A percentile compares a stretch with the other conserved stretches of the same genome.
Conservation (phyloP, 2,329 filamentous ascomycete genomes). For the Cladosporium halotolerans region DNA sequence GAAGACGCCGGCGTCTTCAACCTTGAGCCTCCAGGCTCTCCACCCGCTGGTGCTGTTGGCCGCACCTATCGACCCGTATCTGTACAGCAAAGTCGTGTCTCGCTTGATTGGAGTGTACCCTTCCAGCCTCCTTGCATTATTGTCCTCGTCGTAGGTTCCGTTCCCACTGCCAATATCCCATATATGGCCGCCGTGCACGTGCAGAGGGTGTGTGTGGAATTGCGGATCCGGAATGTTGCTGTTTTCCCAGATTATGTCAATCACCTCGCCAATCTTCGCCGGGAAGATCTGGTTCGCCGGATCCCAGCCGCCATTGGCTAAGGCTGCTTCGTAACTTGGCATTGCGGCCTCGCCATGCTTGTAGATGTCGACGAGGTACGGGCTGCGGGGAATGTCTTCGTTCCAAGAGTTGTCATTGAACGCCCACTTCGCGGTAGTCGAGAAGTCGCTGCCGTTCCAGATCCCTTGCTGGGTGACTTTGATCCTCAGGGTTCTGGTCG, state of each 20-base stretch:
- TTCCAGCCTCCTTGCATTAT: slow-evolving; percentile 41
- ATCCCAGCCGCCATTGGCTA: slow-evolving; percentile 49
- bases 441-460: slow-evolving; percentile 14
- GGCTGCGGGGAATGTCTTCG: slow-evolving; percentile 24
- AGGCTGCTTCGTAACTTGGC: slow-evolving; percentile 48
- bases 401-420: slow-evolving; percentile 21
- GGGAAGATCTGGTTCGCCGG: slow-evolving; percentile 46
- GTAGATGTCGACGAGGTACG: slow-evolving; percentile 51
- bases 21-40: slow-evolving; percentile 55
- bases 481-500: background rate
- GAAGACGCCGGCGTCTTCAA: slow-evolving; percentile 51
- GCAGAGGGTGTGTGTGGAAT: slow-evolving; percentile 43
- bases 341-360: slow-evolving; percentile 38
- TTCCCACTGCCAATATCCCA: slow-evolving; percentile 50
- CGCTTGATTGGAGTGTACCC: slow-evolving; percentile 36
- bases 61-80: slow-evolving; percentile 35
- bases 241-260: slow-evolving; percentile 37
- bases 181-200: slow-evolving; percentile 50
- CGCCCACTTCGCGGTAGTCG: slow-evolving; percentile 10
- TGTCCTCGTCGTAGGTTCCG: slow-evolving; percentile 46
- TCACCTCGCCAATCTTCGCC: slow-evolving; percentile 49
- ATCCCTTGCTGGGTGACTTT: background rate
- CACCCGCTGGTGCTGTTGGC: slow-evolving; percentile 40
- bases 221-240: background rate
- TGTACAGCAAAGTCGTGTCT: slow-evolving; percentile 51